Base-by-base conservation (phyloP, 1,284 basidiomycete species). In the Cystobasidium slooffiae region DNA sequence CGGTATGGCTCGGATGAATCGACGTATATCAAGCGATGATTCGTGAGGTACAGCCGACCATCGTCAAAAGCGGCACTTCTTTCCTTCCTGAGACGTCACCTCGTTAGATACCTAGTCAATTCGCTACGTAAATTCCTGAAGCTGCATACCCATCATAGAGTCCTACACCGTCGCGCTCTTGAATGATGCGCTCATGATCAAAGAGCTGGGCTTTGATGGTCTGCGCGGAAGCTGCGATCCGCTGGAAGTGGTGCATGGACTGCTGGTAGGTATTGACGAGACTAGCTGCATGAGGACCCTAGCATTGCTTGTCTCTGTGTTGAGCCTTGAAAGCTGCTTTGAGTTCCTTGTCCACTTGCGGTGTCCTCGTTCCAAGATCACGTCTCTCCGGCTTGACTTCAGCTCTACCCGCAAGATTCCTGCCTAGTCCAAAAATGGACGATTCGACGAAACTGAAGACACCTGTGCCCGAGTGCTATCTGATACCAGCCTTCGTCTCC, bases 1-100 rank as follows among this genome's bases (percentile, higher is more conserved):
- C 79, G 82, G 24, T 81, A 82, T 37, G 87, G 83, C 58, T 87
- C 84, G 31, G 83, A 81, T n/a, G 81, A 80, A 79, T 93, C 89
- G 77, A 93, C 85, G 84, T 91, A 94, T 84, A 94, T 89, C 3
- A 93, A 82, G 61, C 96, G 89, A 81, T 97, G 93, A 0, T 89
- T 91, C 0, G 95, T 93, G 31, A 93, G 85, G 80, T 92, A 87
- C 1, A 91, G 82, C 0, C 87, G 87, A 41, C 93, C 92, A 65
- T 87, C 83, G 82, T 91, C 88, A 82, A 93, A 88, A 63, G 87
- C 84, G 55, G 88, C 84, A 22, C 91, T 85, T 83, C 97, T 97
- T 84, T 92, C 89, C 77, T 88, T 87, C 70, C 94, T 95, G 81
- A 49, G 76, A 12, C 20, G 5, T 18, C 10, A 0, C 3, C 16